Evolutionary conservation across 441 rosid species (phyloP).

Genomic region (Euphorbia corollata): DNA sequence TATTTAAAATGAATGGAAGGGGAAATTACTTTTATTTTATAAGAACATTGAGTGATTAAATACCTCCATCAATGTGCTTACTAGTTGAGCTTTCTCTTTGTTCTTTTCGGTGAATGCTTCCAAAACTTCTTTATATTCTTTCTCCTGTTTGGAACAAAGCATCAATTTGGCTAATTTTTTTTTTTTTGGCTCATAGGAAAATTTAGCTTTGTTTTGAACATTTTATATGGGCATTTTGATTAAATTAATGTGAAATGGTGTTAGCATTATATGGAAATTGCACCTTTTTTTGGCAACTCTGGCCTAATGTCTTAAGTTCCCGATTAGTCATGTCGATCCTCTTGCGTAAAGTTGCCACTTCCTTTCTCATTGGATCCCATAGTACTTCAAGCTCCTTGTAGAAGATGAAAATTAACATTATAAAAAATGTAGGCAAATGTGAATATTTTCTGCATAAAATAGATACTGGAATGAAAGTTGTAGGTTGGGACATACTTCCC

Average conservation of each 20-base stretch:
- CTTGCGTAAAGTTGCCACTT: conserved; percentile 59
- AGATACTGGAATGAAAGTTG: neutral
- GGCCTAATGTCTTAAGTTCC: conserved; percentile 69
- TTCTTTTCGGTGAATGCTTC: conserved; percentile 65
- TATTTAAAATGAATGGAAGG: neutral
- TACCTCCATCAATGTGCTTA: conserved; percentile 59
- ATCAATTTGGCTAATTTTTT: neutral
- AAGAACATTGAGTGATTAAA: neutral
- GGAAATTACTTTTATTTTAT: neutral
- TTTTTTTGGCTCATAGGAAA: no score
- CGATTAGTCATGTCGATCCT: conserved; percentile 56
- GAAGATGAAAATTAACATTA: neutral
- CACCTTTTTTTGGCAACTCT: conserved; percentile 83
- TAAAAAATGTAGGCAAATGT: no score
- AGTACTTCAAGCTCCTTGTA: conserved; percentile 61
- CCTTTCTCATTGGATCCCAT: conserved; percentile 76
- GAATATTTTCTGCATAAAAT: no score
- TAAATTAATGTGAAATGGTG: neutral
- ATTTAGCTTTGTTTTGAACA: no score
- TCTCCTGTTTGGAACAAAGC: conserved; percentile 38
- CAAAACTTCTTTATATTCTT: conserved; percentile 61
- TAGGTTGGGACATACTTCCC: conserved; percentile 44
- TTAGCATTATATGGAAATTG: neutral
- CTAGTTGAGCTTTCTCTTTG: conserved; percentile 59
- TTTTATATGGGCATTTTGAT: neutral